These are phyloP conservation scores for Elaeagnus macrophylla DNA, from an alignment of 306 rosid species.

Conservation along the genomic window DNA sequence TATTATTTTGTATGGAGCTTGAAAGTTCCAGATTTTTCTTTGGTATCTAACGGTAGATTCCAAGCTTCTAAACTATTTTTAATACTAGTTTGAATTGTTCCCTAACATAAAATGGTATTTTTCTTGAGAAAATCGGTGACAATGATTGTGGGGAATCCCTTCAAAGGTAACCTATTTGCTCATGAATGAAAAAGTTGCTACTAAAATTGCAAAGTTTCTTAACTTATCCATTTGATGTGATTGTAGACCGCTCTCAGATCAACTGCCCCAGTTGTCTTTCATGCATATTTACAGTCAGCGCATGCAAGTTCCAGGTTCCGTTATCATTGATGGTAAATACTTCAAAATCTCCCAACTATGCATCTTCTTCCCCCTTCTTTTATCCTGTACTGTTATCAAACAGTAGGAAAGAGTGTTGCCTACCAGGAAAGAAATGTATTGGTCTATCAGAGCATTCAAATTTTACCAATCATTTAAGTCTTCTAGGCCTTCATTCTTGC, in stretches of 20 bases:
- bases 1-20: no score
- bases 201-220: background rate
- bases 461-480: background rate
- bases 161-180: no score
- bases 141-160: no score
- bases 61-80: no score
- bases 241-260: slow-evolving; percentile 38
- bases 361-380: background rate
- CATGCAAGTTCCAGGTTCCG: slow-evolving; percentile 52
- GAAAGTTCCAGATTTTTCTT: no score
- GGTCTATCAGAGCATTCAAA: background rate
- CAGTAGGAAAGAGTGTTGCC: no score
- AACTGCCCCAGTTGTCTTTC: slow-evolving; percentile 39
- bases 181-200: background rate
- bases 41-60: no score
- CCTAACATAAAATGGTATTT: no score
- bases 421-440: no score
- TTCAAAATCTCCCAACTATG: background rate
- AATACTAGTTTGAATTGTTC: no score
- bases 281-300: slow-evolving; percentile 57
- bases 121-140: no score
- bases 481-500: background rate
- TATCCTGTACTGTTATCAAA: background rate
- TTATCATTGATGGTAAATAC: slow-evolving; percentile 67
- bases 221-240: background rate